Conservation (phyloP, 805 yeast genomes). For the Metschnikowia aberdeeniae region DNA sequence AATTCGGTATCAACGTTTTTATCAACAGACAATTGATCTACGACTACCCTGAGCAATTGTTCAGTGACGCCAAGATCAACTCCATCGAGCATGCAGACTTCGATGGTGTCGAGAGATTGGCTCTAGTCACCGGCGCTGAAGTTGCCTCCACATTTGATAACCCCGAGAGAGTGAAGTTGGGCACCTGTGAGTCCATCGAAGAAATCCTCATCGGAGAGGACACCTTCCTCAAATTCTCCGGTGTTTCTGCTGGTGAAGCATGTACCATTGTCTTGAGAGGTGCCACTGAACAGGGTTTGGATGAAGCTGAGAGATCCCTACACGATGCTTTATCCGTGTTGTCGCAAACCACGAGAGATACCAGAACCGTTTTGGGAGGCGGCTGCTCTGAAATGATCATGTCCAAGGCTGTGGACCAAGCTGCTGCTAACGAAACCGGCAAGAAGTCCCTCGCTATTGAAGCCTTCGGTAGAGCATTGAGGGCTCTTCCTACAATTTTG, state of each 20-base stretch:
- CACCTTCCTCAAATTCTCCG: slow-evolving; percentile 85
- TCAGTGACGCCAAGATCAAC: slow-evolving; percentile 81
- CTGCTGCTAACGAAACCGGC: slow-evolving; percentile 88
- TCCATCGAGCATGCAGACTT: slow-evolving; percentile 98
- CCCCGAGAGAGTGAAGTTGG: slow-evolving; percentile 81
- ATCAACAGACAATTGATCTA: slow-evolving; percentile 95
- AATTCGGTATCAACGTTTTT: slow-evolving; percentile 82
- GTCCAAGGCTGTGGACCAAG: slow-evolving; percentile 94
- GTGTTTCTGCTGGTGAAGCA: slow-evolving; percentile 92
- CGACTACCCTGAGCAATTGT: slow-evolving; percentile 96
- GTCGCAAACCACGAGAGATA: slow-evolving; percentile 89
- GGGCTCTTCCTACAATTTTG: slow-evolving; percentile 91
- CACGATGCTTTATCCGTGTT: slow-evolving; percentile 96
- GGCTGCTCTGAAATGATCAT: slow-evolving; percentile 88
- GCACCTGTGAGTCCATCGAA: slow-evolving; percentile 85
- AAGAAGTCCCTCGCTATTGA: slow-evolving; percentile 93
- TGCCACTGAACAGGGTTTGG: slow-evolving; percentile 45
- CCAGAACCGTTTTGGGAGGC: slow-evolving; percentile 90
- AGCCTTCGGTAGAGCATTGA: slow-evolving; percentile 87
- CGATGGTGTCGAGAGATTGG: slow-evolving; percentile 94
- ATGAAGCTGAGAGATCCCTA: slow-evolving; percentile 50
- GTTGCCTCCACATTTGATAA: slow-evolving; percentile 94
- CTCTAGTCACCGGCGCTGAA: slow-evolving; percentile 97
- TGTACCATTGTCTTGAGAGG: slow-evolving; percentile 89
- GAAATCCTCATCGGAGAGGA: slow-evolving; percentile 94